phyloP scores from a whole-genome alignment of 2,329 filamentous ascomycete genomes.

The Botrytis cinerea region DNA sequence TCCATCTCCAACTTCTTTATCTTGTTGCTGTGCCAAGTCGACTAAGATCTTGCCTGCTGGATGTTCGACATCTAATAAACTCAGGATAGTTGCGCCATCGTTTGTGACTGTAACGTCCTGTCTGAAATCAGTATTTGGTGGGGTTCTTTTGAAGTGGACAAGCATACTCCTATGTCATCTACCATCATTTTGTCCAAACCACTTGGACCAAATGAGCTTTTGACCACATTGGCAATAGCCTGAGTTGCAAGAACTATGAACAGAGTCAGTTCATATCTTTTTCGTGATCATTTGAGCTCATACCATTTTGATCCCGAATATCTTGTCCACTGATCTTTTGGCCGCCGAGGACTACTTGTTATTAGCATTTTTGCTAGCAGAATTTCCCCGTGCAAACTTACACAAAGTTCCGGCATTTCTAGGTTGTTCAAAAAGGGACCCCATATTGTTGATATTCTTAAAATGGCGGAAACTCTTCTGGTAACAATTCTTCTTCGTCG shows the following conservation, averaged over 20 bases:
- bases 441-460: slow-evolving; percentile 63
- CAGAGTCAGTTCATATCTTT: slow-evolving; percentile 27
- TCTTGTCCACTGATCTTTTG: slow-evolving; percentile 96
- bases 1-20: slow-evolving; percentile 98
- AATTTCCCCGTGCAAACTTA: slow-evolving; percentile 44
- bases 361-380: slow-evolving; percentile 31
- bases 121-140: slow-evolving; percentile 31
- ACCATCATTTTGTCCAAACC: slow-evolving; percentile 99
- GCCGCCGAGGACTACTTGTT: slow-evolving; percentile 75
- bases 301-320: slow-evolving; percentile 95
- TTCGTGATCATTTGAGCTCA: slow-evolving; percentile 38
- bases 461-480: slow-evolving; percentile 5
- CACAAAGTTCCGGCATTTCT: slow-evolving; percentile 89
- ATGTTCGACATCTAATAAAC: slow-evolving; percentile 93
- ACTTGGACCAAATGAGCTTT: slow-evolving; percentile 96
- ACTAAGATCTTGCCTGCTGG: slow-evolving; percentile 98
- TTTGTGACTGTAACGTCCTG: slow-evolving; percentile 98
- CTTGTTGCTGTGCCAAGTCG: slow-evolving; percentile 95
- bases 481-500: slow-evolving; percentile 20
- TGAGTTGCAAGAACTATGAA: slow-evolving; percentile 83
- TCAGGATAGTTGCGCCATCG: slow-evolving; percentile 95
- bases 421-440: slow-evolving; percentile 93
- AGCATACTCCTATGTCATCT: slow-evolving; percentile 88
- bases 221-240: slow-evolving; percentile 97
- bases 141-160: slow-evolving; percentile 20